These are phyloP conservation scores for Colletotrichum sp. DNA, from an alignment of 2,329 filamentous ascomycete species.

Conservation along the genomic window DNA sequence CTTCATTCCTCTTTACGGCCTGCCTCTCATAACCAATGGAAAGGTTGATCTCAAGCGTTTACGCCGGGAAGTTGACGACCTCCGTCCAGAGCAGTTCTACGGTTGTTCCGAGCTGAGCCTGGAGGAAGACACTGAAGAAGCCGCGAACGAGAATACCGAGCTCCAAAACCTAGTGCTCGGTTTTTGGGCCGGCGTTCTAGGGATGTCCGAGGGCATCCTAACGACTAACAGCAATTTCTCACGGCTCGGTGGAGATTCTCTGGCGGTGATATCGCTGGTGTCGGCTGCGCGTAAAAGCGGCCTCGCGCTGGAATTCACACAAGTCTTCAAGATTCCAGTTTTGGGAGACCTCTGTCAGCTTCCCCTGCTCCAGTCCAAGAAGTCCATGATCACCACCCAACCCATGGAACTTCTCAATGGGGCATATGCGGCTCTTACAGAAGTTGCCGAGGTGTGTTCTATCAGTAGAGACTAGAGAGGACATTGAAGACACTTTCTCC, in stretches of 20 bases:
- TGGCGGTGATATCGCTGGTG: conserved; percentile 28
- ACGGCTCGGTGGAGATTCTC: conserved; percentile 27
- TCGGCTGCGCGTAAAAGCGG: not conserved
- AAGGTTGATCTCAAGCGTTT: conserved; percentile 4
- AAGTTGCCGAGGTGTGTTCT: not conserved
- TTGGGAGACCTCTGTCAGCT: not conserved
- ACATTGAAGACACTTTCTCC: conserved; percentile 10
- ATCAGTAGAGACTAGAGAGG: not conserved
- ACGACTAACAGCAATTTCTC: conserved; percentile 28
- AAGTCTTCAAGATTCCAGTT: not conserved
- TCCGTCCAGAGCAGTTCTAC: conserved; percentile 7
- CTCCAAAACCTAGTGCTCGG: not conserved
- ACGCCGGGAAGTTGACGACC: not conserved
- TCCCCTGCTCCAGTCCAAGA: not conserved
- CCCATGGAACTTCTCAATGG: not conserved
- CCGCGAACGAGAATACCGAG: not conserved
- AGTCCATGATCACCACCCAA: not conserved
- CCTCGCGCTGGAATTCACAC: not conserved
- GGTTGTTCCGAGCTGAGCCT: not conserved
- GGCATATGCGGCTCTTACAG: not conserved
- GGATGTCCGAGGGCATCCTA: not conserved
- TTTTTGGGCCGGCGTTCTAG: conserved; percentile 2
- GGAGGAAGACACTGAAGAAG: not conserved
- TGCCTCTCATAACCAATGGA: conserved; percentile 1
- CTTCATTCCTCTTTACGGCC: not conserved